Evolutionary conservation across 805 yeast species (phyloP).

Genomic region (Jamesozyma jinghongensis): DNA sequence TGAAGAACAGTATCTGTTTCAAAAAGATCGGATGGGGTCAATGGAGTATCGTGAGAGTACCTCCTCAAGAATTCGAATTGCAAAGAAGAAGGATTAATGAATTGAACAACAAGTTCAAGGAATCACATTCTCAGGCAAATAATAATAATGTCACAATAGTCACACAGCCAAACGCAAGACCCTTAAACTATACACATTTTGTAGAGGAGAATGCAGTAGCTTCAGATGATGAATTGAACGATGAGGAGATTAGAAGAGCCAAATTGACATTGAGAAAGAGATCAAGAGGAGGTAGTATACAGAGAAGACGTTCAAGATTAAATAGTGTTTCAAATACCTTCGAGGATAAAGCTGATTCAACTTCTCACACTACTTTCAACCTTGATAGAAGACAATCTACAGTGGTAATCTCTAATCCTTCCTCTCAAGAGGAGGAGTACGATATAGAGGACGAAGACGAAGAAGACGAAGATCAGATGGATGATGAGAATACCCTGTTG

Average conservation of each 20-base stretch:
- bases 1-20: slow-evolving; percentile 49
- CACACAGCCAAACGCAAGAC: not conserved
- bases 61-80: slow-evolving; percentile 11
- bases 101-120: slow-evolving; percentile 26
- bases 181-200: not conserved
- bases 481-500: not conserved
- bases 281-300: not conserved
- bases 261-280: not conserved
- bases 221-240: slow-evolving; percentile 1
- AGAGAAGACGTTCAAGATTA: not conserved
- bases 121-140: not conserved
- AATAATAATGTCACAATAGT: not conserved
- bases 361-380: not conserved
- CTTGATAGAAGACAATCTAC: slow-evolving; percentile 9
- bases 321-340: slow-evolving; percentile 1
- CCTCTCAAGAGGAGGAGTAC: slow-evolving; percentile 11
- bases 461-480: not conserved
- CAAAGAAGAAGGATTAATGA: slow-evolving; percentile 36
- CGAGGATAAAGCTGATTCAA: slow-evolving; percentile 1
- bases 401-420: slow-evolving; percentile 10
- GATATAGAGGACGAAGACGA: not conserved
- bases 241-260: too few relatives aligned
- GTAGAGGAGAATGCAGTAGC: slow-evolving; percentile 2
- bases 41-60: slow-evolving; percentile 59
- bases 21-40: slow-evolving; percentile 98